phyloP scores from a whole-genome alignment of 2,329 filamentous ascomycete genomes.

The Raffaelea ambrosiae region DNA sequence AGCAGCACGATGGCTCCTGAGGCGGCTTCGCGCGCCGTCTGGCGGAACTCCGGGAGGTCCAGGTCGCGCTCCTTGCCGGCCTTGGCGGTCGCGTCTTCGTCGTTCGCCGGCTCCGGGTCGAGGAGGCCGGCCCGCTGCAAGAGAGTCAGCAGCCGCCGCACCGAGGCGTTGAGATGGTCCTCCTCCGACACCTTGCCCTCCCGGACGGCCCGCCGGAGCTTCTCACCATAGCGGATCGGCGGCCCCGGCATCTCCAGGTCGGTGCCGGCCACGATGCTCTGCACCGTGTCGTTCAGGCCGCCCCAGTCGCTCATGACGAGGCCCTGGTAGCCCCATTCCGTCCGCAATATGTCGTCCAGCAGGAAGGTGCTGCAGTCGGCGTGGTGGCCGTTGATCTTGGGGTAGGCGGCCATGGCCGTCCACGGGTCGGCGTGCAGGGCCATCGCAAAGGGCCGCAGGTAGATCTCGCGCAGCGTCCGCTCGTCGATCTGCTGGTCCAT shows the following conservation, averaged over 20 bases:
- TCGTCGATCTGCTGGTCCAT: constrained; percentile 58
- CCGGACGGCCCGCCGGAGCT: constrained; percentile 9
- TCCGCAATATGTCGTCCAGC: constrained; percentile 46
- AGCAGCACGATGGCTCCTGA: constrained; percentile 16
- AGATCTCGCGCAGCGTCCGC: constrained; percentile 58
- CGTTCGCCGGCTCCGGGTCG: not conserved
- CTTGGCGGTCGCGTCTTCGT: not conserved
- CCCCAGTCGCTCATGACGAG: constrained; percentile 47
- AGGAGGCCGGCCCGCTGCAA: constrained; percentile 4
- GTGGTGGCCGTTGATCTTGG: constrained; percentile 55
- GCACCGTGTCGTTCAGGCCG: constrained; percentile 9
- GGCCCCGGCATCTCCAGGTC: constrained; percentile 26
- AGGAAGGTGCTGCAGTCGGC: constrained; percentile 47
- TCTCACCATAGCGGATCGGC: constrained; percentile 12
- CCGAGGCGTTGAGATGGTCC: constrained; percentile 1
- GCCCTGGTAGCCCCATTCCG: constrained; percentile 53
- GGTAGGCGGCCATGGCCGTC: constrained; percentile 63
- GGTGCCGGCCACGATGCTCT: constrained; percentile 18
- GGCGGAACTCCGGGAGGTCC: constrained; percentile 10
- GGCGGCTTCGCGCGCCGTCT: constrained; percentile 13
- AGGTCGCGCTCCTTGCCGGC: constrained; percentile 3
- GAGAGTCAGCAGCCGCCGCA: constrained; percentile 2
- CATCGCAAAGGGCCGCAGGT: constrained; percentile 66
- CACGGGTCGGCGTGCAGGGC: constrained; percentile 60
- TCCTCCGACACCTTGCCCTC: constrained; percentile 4